phyloP scores from a whole-genome alignment of 306 rosid species.

The Geum urbanum region DNA sequence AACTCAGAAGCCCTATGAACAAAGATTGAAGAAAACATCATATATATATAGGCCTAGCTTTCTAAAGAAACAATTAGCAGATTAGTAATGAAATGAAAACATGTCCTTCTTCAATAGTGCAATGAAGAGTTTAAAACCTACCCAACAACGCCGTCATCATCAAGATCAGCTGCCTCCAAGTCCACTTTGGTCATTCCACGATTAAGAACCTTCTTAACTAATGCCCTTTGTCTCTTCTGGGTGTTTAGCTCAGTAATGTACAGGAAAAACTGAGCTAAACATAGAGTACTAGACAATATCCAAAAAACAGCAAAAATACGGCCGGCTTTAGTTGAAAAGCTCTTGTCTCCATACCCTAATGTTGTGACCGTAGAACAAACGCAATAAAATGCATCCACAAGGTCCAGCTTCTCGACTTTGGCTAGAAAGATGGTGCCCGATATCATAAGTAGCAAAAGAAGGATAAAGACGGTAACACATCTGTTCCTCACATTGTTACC shows the following conservation, averaged over 20 bases:
- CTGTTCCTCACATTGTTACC: conserved; percentile 29
- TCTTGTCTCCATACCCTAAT: conserved; percentile 66
- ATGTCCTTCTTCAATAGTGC: not conserved
- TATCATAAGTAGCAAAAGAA: conserved; percentile 33
- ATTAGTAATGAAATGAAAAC: not conserved
- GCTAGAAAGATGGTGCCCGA: conserved; percentile 36
- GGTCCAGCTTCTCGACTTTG: conserved; percentile 31
- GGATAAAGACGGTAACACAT: conserved; percentile 31
- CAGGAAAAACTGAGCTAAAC: conserved; percentile 71
- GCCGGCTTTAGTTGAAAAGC: conserved; percentile 69
- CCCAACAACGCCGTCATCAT: conserved; percentile 63
- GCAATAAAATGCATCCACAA: conserved; percentile 52
- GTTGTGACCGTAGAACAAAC: conserved; percentile 51
- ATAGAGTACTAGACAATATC: conserved; percentile 66
- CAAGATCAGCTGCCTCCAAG: conserved; percentile 86
- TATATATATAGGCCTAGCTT: not conserved
- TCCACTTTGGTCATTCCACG: conserved; percentile 47
- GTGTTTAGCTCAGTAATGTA: conserved; percentile 69
- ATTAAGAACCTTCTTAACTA: conserved; percentile 61
- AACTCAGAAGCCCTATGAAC: conserved; percentile 67
- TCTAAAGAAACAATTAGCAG: not conserved
- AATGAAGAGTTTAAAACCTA: conserved; percentile 31
- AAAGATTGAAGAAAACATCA: not conserved
- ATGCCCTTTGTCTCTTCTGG: conserved; percentile 51
- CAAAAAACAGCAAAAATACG: conserved; percentile 77